Conservation (phyloP, 164 flowering plant species). For the Nymphaea colorata region DNA sequence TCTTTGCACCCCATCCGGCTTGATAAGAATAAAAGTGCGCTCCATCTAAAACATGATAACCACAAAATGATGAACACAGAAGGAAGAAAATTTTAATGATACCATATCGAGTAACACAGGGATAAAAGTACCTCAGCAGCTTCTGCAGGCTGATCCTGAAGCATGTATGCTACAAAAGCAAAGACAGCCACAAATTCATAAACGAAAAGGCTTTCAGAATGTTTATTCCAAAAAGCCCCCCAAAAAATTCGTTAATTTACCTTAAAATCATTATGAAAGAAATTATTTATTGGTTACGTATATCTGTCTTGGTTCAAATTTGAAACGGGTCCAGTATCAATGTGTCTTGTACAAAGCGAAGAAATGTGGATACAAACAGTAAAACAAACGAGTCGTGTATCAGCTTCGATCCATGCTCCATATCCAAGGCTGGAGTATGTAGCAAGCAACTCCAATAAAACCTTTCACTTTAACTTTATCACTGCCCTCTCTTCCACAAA, state of each 20-base stretch:
- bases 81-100: background rate
- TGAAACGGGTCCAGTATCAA: too few species aligned
- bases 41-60: slow-evolving; percentile 43
- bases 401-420: too few species aligned
- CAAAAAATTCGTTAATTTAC: background rate
- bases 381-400: too few species aligned
- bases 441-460: slow-evolving; percentile 3
- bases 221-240: too few species aligned
- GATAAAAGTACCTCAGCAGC: slow-evolving; percentile 76
- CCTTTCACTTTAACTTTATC: slow-evolving; percentile 44
- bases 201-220: too few species aligned
- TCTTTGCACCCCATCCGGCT: slow-evolving; percentile 99
- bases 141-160: slow-evolving; percentile 82
- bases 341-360: too few species aligned
- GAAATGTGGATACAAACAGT: too few species aligned
- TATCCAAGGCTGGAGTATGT: too few species aligned
- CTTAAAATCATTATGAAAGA: too few species aligned
- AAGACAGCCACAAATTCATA: background rate
- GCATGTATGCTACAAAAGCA: slow-evolving; percentile 57
- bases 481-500: slow-evolving; percentile 21
- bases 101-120: background rate
- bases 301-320: too few species aligned
- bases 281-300: too few species aligned
- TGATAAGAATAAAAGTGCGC: slow-evolving; percentile 92
- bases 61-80: background rate